Conservation (phyloP, 768 basidiomycete species). For the Clitopilus passeckerianus region DNA sequence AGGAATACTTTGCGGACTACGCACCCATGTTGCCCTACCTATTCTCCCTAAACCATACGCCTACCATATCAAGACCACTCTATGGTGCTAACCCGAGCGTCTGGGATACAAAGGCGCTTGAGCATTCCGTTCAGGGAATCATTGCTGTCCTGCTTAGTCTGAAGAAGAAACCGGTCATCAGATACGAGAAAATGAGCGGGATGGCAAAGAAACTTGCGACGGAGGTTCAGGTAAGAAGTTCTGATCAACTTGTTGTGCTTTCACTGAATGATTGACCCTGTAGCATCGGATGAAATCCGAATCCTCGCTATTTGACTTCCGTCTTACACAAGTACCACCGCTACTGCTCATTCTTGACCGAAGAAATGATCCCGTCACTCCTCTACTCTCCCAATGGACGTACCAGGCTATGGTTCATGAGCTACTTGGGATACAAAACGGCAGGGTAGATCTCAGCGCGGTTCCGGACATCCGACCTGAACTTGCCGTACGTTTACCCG, state of each 20-base stretch:
- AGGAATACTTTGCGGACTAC: constrained; percentile 99
- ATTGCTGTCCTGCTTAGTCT: constrained; percentile 85
- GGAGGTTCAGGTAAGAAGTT: constrained; percentile 71
- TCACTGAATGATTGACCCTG: neutral
- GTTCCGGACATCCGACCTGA: constrained; percentile 88
- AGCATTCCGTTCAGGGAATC: constrained; percentile 76
- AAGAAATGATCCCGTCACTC: constrained; percentile 95
- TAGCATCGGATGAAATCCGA: constrained; percentile 81
- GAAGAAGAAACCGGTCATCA: constrained; percentile 92
- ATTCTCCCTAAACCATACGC: constrained; percentile 81
- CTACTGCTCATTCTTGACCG: constrained; percentile 90
- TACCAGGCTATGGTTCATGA: constrained; percentile 99
- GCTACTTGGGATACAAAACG: constrained; percentile 88
- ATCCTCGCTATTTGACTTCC: constrained; percentile 86
- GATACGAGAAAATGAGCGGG: constrained; percentile 89
- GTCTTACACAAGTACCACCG: constrained; percentile 83
- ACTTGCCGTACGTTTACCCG: constrained; percentile 53
- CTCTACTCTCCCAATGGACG: constrained; percentile 95
- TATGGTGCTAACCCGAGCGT: constrained; percentile 67
- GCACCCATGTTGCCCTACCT: constrained; percentile 80
- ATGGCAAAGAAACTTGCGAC: constrained; percentile 88
- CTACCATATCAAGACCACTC: constrained; percentile 55
- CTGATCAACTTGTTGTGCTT: neutral
- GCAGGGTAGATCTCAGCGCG: constrained; percentile 77
- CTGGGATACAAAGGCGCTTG: constrained; percentile 75